Base-by-base conservation (phyloP, 306 rosid species). In the Myrica gale region DNA sequence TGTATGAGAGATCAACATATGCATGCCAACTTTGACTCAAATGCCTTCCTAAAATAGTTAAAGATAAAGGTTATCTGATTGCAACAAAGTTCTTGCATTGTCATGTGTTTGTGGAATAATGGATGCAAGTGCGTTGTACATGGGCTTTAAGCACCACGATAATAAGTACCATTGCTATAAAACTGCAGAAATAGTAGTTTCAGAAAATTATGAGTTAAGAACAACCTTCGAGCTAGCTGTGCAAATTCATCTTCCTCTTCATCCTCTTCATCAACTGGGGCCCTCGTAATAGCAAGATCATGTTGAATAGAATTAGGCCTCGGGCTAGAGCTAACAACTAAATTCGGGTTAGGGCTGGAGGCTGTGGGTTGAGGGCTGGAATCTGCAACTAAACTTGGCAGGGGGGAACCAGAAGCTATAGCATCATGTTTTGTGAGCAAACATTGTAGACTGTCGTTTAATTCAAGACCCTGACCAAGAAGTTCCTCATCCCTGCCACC, bases 201-300 rank as follows among this genome's bases (percentile, higher is more conserved):
- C 39, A 63, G 16, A 37, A 17, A 46, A 46, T 43, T 19, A 21
- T 37, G 55, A 79, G 73, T 78, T 56, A 37, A 46, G 41, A 69
- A 56, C 75, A 68, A 92, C 99, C 99, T 96, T 84, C 96, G 90
- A 82, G 98, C 98, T 23, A 96, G 89, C 86, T 89, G 93, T 47
- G 91, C 97, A 81, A 96, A 96, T 79, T 90, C 99, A 82, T 96
- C 99, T 86, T 95, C 98, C 76, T 87, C 88, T 81, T 89, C 93
- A 43, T 89, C 98, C 55, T 91, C 95, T 71, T 92, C 97, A 63
- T 88, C 90, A 76, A 82, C 71, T 52, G 57, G 90, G 65, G 72
- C 60, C 81, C 57, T 79, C 41, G 84, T 20, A 61, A 73, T 78
- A 42, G 90, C 52, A 68, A 68, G 56, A 75, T 74, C 81, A 26